Percentiles rank a stretch among this genome's conserved stretches.
Conservation (phyloP, 257 asterid species). For the Hygrophila difformis region DNA sequence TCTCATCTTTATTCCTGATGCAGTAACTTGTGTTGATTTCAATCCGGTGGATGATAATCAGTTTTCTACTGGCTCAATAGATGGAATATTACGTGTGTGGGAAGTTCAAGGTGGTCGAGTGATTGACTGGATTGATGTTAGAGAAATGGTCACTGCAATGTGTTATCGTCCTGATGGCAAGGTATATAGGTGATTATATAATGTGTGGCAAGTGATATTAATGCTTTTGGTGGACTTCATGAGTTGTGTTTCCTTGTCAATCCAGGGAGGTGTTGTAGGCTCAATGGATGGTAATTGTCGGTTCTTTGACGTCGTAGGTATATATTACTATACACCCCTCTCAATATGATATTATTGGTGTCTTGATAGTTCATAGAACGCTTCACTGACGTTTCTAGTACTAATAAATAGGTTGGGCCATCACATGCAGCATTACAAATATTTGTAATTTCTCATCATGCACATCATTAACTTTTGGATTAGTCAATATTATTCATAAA, state of each 20-base stretch:
- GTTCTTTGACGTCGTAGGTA: slow-evolving; percentile 64
- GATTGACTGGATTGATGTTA: slow-evolving; percentile 55
- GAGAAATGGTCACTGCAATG: slow-evolving; percentile 55
- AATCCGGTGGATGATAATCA: slow-evolving; percentile 52
- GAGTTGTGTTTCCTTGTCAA: not conserved
- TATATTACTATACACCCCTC: slow-evolving; percentile 12
- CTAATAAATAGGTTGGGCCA: too few species aligned
- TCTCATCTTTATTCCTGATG: slow-evolving; percentile 14
- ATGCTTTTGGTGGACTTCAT: not conserved
- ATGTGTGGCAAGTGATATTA: not conserved
- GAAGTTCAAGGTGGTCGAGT: slow-evolving; percentile 50
- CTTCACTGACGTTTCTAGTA: too few species aligned
- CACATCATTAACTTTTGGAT: too few species aligned
- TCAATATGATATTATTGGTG: too few species aligned
- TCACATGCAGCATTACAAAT: too few species aligned
- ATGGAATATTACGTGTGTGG: slow-evolving; percentile 69
- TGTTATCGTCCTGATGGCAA: slow-evolving; percentile 72
- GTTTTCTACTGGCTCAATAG: slow-evolving; percentile 63
- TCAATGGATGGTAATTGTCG: slow-evolving; percentile 78
- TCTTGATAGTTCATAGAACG: too few species aligned
- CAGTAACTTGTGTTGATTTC: slow-evolving; percentile 67
- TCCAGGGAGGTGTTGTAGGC: slow-evolving; percentile 83
- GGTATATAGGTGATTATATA: slow-evolving; percentile 26
- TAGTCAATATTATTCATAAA: too few species aligned
- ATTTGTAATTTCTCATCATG: too few species aligned